Conservation (phyloP, 768 basidiomycete species). For the Russula vinacea region DNA sequence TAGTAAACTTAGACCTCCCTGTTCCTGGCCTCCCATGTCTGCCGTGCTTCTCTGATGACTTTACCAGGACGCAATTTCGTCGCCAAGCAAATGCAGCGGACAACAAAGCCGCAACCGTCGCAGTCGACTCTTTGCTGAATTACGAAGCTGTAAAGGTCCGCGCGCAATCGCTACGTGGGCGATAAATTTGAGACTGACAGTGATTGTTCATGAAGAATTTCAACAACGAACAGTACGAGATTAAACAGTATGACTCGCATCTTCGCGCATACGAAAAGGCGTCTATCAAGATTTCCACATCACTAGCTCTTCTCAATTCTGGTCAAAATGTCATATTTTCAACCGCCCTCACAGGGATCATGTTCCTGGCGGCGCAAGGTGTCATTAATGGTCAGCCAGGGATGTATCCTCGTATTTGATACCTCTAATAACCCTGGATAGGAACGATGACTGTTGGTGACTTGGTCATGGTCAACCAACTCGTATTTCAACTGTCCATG, state of each 20-base stretch:
- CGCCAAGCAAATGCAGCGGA: conserved; percentile 95
- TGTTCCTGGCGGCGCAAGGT: conserved; percentile 95
- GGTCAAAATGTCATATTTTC: conserved; percentile 98
- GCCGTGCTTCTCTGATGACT: background rate
- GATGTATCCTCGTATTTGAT: background rate
- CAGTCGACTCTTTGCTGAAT: conserved; percentile 95
- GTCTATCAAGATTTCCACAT: conserved; percentile 92
- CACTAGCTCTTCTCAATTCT: conserved; percentile 88
- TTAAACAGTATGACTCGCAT: conserved; percentile 88
- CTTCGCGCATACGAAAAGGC: conserved; percentile 85
- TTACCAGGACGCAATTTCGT: conserved; percentile 79
- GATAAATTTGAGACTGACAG: background rate
- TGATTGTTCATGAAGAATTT: conserved; percentile 65
- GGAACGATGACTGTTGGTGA: conserved; percentile 98
- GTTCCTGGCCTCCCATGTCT: background rate
- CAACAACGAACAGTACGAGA: conserved; percentile 93
- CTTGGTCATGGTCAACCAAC: conserved; percentile 98
- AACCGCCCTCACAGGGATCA: conserved; percentile 85
- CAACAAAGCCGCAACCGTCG: conserved; percentile 90
- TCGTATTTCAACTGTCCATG: conserved; percentile 94
- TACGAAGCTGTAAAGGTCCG: conserved; percentile 96
- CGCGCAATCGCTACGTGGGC: background rate
- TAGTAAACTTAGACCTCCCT: background rate
- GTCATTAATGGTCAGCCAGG: conserved; percentile 72
- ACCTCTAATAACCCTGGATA: conserved; percentile 35